Evolutionary conservation across 768 basidiomycete species (phyloP), one percentile per base, ranked within the genome.

Genomic region (Nevesoporus exiguus): DNA sequence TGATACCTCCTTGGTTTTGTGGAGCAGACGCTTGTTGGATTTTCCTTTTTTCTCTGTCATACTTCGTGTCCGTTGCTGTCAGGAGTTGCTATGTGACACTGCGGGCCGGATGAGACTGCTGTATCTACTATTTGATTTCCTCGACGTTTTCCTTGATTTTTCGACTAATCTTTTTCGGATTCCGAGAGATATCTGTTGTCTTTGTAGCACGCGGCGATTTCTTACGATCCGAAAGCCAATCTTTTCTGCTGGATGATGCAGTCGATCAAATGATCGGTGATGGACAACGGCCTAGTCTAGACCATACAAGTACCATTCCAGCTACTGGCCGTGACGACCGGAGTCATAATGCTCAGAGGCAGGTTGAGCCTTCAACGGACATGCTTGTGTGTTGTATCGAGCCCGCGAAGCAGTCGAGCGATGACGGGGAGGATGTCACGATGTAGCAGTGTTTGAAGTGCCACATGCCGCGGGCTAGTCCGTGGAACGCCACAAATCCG

Each of bases 1-100:
- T 53, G 33, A 60, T 67, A 68, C 60, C 60, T 61, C 36, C 29
- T 59, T 44, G 51, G 49, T 56, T 52, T 55, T 56, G 43, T 45
- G 45, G 31, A 56, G 49, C 47, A 56, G 39, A 70, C 46, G 34
- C 33, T 54, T 27, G 3, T 31, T 27, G 34, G 45, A 45, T 56
- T 58, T 55, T 63, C 22, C 9, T 54, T 51, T 55, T 57, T n/a
- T n/a, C n/a, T n/a, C n/a, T n/a, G n/a, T n/a, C 47, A 59, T 58
- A 60, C 58, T 46, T 54, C 61, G 65, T 50, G 9, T 49, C 14
- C 60, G 41, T 41, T 47, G 13, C 43, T 48, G 40, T 40, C 49
- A 36, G 9, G 40, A 51, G 42, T 31, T 42, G n/a, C n/a, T 19
- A 7, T n/a, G 37, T 13, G 44, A 33, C 45, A n/a, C 27, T 48